phyloP scores from a whole-genome alignment of 257 asterid species.

The Leptodermis oblonga region DNA sequence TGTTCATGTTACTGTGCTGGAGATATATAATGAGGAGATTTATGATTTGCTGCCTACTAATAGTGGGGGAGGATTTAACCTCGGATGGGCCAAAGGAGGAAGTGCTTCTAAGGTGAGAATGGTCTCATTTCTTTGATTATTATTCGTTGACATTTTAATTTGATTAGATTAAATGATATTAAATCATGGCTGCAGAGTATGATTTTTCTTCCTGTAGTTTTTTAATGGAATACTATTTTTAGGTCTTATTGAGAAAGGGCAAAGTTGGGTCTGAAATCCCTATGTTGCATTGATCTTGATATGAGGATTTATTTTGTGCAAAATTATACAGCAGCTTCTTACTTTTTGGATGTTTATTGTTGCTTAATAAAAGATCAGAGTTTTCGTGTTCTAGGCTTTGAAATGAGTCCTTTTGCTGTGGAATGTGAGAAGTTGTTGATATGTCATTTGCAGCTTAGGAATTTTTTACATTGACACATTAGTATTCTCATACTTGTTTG shows the following conservation, averaged over 20 bases:
- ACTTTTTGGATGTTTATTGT: background rate
- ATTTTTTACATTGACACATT: background rate
- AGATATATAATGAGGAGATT: slow-evolving; percentile 88
- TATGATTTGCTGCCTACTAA: slow-evolving; percentile 64
- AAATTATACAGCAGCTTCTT: background rate
- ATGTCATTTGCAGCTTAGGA: background rate
- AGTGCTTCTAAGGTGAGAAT: slow-evolving; percentile 66
- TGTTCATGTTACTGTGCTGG: slow-evolving; percentile 88
- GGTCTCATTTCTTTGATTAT: background rate
- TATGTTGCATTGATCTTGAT: background rate
- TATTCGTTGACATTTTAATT: background rate
- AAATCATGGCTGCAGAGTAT: background rate
- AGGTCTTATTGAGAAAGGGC: background rate
- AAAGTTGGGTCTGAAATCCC: background rate
- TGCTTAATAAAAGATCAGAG: background rate
- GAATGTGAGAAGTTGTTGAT: background rate
- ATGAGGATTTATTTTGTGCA: background rate
- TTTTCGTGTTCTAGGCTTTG: background rate
- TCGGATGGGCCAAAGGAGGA: slow-evolving; percentile 77
- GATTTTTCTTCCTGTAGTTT: background rate
- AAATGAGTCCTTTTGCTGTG: background rate
- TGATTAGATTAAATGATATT: background rate
- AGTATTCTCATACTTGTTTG: background rate
- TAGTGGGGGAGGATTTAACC: slow-evolving; percentile 61
- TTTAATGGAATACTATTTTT: too few species aligned